Conservation (phyloP, 306 rosid species). For the Clitoria ternatea region DNA sequence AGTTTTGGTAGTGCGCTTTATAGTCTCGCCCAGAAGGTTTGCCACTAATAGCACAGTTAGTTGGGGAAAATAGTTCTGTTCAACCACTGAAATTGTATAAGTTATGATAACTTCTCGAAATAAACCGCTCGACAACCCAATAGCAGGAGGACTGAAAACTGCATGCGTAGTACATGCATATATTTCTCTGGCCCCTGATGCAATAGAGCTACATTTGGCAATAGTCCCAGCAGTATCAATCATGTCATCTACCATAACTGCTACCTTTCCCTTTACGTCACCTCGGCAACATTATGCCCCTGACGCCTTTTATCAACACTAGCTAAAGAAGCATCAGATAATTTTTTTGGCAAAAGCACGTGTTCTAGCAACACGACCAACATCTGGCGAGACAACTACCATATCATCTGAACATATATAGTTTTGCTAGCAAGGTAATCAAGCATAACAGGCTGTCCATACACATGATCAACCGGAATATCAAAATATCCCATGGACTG, state of each 20-base stretch:
- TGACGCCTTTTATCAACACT: constrained; percentile 97
- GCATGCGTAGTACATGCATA: constrained; percentile 98
- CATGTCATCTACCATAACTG: constrained; percentile 98
- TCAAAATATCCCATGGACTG: constrained; percentile 99
- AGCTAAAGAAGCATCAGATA: constrained; percentile 98
- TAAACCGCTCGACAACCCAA: constrained; percentile 85
- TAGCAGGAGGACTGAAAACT: constrained; percentile 97
- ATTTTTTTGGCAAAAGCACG: constrained; percentile 95
- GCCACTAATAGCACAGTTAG: constrained; percentile 88
- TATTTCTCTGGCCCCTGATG: constrained; percentile 98
- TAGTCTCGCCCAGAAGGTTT: constrained; percentile 95
- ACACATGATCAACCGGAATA: constrained; percentile 97
- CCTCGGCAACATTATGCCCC: constrained; percentile 93
- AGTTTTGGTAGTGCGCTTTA: too few species aligned
- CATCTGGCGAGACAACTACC: constrained; percentile 99
- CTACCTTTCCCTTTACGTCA: constrained; percentile 90
- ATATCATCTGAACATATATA: constrained; percentile 83
- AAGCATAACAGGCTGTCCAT: constrained; percentile 99
- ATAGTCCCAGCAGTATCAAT: constrained; percentile 96
- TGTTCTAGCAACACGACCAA: constrained; percentile 99
- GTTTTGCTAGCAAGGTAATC: constrained; percentile 99
- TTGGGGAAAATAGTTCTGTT: constrained; percentile 88
- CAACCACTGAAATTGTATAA: constrained; percentile 78
- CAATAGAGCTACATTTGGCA: constrained; percentile 74
- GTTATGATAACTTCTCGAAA: constrained; percentile 96